A percentile compares a stretch with the other conserved stretches of the same genome.
Conservation (phyloP, 2,329 filamentous ascomycete genomes). For the Xylariaceae sp. region DNA sequence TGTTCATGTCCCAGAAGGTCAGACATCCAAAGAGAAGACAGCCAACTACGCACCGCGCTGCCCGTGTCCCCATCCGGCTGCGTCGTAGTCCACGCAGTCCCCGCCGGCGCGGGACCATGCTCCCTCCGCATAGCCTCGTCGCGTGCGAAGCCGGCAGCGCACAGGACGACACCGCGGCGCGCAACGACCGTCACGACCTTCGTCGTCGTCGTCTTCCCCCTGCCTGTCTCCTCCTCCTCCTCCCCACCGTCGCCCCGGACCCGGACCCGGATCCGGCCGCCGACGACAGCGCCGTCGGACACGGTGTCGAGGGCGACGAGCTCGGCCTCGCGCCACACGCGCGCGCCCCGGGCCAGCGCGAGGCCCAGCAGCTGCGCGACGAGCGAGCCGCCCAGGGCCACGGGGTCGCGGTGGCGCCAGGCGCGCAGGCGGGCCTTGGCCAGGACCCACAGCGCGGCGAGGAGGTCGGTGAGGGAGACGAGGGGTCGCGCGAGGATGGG, state of each 20-base stretch:
- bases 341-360: slow-evolving; percentile 5
- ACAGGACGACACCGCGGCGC: slow-evolving; percentile 24
- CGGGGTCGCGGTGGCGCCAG: slow-evolving; percentile 9
- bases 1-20: too few relatives aligned
- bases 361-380: slow-evolving; percentile 16
- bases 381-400: slow-evolving; percentile 18
- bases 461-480: slow-evolving; percentile 1
- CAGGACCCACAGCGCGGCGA: not conserved
- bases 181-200: slow-evolving; percentile 19
- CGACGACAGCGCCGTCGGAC: slow-evolving; percentile 14
- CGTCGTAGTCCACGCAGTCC: slow-evolving; percentile 19
- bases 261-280: slow-evolving; percentile 21
- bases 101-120: slow-evolving; percentile 13
- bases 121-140: slow-evolving; percentile 23
- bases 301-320: slow-evolving; percentile 7
- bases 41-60: too few relatives aligned
- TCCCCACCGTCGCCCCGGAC: too few relatives aligned
- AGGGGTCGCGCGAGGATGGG: not conserved
- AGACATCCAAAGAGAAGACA: too few relatives aligned
- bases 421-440: not conserved
- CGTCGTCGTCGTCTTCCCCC: slow-evolving; percentile 12
- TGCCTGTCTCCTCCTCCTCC: too few relatives aligned
- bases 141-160: slow-evolving; percentile 28
- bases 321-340: slow-evolving; percentile 7
- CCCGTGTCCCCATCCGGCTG: slow-evolving; percentile 17